Conservation (phyloP, 345 rosid species). For the Clausena lansium region DNA sequence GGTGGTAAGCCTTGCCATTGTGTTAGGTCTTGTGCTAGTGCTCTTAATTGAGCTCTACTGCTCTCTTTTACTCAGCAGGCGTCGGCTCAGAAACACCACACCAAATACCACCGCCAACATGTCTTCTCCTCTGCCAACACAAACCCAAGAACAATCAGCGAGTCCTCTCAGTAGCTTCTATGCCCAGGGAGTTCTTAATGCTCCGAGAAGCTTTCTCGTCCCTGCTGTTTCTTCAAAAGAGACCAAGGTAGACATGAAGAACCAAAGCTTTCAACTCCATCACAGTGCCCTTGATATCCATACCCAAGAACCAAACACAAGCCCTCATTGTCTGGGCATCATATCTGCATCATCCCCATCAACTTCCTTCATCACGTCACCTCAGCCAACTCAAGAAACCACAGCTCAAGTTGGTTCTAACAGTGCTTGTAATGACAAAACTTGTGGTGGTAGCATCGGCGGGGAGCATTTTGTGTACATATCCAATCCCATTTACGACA, state of each 20-base stretch:
- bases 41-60: slow-evolving; percentile 86
- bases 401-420: slow-evolving; percentile 8
- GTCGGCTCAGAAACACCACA: slow-evolving; percentile 26
- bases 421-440: slow-evolving; percentile 11
- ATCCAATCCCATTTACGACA: slow-evolving; percentile 83
- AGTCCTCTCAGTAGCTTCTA: slow-evolving; percentile 47
- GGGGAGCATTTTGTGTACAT: slow-evolving; percentile 58
- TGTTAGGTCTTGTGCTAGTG: slow-evolving; percentile 64
- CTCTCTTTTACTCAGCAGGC: slow-evolving; percentile 60
- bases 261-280: slow-evolving; percentile 19
- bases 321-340: slow-evolving; percentile 37
- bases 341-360: slow-evolving; percentile 30
- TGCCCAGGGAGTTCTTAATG: slow-evolving; percentile 64
- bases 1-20: slow-evolving; percentile 76
- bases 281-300: slow-evolving; percentile 25
- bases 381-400: slow-evolving; percentile 32
- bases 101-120: slow-evolving; percentile 18
- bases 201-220: slow-evolving; percentile 56
- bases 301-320: slow-evolving; percentile 23
- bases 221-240: slow-evolving; percentile 30
- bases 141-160: slow-evolving; percentile 18
- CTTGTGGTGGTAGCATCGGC: slow-evolving; percentile 8
- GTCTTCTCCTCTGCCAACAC: slow-evolving; percentile 21
- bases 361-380: slow-evolving; percentile 17
- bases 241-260: slow-evolving; percentile 11